phyloP scores from a whole-genome alignment of 768 basidiomycete genomes.

The Dentipellis sp. region DNA sequence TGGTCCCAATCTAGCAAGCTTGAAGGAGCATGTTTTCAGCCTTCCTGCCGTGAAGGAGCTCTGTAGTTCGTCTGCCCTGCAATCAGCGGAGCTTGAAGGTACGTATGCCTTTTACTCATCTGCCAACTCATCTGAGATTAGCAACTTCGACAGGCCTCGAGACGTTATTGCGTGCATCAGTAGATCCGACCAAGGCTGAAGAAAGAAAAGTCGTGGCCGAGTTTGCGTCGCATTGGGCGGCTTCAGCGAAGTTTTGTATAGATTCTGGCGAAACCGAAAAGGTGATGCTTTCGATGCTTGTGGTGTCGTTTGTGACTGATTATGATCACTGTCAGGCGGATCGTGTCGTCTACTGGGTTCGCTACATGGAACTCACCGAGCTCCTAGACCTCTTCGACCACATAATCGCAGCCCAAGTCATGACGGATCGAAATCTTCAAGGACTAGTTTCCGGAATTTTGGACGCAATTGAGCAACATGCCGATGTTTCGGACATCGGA shows the following conservation, averaged over 20 bases:
- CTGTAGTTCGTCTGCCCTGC: not conserved
- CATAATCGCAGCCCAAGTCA: not conserved
- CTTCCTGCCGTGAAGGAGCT: not conserved
- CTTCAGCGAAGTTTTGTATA: conserved; percentile 23
- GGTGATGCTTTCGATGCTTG: too few species aligned
- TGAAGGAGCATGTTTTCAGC: not conserved
- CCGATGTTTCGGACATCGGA: not conserved
- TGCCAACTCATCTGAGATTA: not conserved
- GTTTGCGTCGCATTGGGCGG: conserved; percentile 37
- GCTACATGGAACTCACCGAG: conserved; percentile 35
- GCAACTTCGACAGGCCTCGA: conserved; percentile 28
- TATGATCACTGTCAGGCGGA: not conserved
- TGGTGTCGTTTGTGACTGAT: too few species aligned
- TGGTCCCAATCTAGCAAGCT: not conserved
- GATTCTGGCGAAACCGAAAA: not conserved
- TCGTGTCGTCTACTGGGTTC: conserved; percentile 39
- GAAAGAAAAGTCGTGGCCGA: conserved; percentile 34
- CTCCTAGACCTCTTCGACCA: conserved; percentile 37
- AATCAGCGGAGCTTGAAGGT: not conserved
- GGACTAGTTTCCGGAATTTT: conserved; percentile 4
- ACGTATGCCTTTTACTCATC: not conserved
- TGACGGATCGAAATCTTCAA: not conserved
- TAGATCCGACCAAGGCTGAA: conserved; percentile 25
- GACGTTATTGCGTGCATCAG: conserved; percentile 28
- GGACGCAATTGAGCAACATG: conserved; percentile 5